Evolutionary conservation across 352 stramenopile genomes (phyloP).

Genomic region (Phytophthora ohioensis): DNA sequence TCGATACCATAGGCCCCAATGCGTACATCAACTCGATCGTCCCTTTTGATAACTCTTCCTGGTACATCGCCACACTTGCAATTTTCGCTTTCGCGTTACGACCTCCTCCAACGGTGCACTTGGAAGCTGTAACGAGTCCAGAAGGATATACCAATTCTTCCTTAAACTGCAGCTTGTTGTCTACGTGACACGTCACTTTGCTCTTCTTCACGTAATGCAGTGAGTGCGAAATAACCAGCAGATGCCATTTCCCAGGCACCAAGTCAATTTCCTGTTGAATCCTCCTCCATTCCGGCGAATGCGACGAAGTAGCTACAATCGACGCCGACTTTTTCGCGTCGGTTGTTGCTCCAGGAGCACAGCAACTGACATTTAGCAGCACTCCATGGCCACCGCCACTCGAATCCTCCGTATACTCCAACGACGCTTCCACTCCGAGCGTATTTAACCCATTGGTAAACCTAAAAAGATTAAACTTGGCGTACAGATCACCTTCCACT

Average conservation of each 20-base stretch:
- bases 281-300: conserved; percentile 62
- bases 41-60: conserved; percentile 70
- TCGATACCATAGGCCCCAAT: conserved; percentile 65
- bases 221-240: conserved; percentile 79
- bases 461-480: conserved; percentile 77
- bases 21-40: conserved; percentile 68
- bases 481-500: conserved; percentile 25
- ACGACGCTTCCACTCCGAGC: conserved; percentile 71
- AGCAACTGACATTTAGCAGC: conserved; percentile 65
- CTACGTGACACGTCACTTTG: conserved; percentile 78
- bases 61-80: conserved; percentile 82
- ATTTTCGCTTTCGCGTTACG: conserved; percentile 49
- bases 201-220: conserved; percentile 90
- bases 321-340: conserved; percentile 43
- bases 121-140: conserved; percentile 74
- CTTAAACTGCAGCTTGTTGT: conserved; percentile 66
- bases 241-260: conserved; percentile 63
- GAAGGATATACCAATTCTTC: conserved; percentile 85
- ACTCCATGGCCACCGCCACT: conserved; percentile 31
- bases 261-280: conserved; percentile 59
- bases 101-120: conserved; percentile 74
- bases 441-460: conserved; percentile 78
- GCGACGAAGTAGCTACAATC: conserved; percentile 40
- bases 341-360: conserved; percentile 38
- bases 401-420: conserved; percentile 58